Evolutionary conservation across 2,329 filamentous ascomycete species (phyloP).

Genomic region (Phialophora tarda): DNA sequence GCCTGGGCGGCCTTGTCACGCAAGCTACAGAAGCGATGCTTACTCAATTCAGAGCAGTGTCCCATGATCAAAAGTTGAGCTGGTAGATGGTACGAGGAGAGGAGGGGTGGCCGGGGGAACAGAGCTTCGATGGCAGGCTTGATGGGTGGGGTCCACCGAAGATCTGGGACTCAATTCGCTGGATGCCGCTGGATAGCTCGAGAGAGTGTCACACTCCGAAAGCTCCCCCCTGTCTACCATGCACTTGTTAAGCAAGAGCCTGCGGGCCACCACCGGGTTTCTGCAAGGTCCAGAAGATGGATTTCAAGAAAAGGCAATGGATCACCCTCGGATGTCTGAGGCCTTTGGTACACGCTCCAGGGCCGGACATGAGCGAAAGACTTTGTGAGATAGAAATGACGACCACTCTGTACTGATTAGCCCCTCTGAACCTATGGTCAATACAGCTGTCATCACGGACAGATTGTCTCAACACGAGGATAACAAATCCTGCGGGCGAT

Average conservation of each 20-base stretch:
- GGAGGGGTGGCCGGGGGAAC: conserved; percentile 11
- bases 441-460: background rate
- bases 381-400: background rate
- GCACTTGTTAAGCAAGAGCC: conserved; percentile 8
- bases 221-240: conserved; percentile 10
- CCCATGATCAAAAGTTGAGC: conserved; percentile 31
- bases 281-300: conserved; percentile 15
- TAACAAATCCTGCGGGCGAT: background rate
- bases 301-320: background rate
- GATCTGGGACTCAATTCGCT: conserved; percentile 22
- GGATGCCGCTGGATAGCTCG: background rate
- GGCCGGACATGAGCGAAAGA: background rate
- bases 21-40: conserved; percentile 21
- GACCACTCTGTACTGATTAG: background rate
- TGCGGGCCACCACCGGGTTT: conserved; percentile 11
- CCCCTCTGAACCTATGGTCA: background rate
- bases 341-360: background rate
- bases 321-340: background rate
- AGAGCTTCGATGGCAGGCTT: conserved; percentile 27
- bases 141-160: conserved; percentile 8
- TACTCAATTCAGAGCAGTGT: conserved; percentile 31
- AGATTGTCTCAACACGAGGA: background rate
- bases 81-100: conserved; percentile 1
- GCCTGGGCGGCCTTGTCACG: conserved; percentile 14
- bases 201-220: conserved; percentile 4